Base-by-base conservation (phyloP, 805 yeast species). In the Diddensiella transvaalensis region DNA sequence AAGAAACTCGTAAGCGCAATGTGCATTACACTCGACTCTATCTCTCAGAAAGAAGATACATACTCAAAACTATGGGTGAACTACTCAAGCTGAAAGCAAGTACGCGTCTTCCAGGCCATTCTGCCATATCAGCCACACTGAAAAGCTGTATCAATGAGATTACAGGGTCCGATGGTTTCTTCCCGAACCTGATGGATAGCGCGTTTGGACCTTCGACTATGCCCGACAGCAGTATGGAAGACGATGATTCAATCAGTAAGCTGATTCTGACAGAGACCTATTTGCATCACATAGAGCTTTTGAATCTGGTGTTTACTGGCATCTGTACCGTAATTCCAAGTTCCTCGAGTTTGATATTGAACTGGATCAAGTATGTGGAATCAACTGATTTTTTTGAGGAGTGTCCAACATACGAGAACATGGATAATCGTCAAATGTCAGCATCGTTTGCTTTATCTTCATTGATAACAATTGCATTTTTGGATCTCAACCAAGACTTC, bases 401-500 rank as follows among this genome's bases (percentile, higher is more conserved):
- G 11, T 29, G 8, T 22, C 42, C 23, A 39, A 39, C 15, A 22
- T 22, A 40, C 18, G 18, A 15, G 10, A 33, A 19, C 18, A 6
- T 48, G 23, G 47, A 42, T 4, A 43, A 36, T 22, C 19, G 5
- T 15, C 32, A 43, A 3, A 37, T 22, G 5, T 36, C 19, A n/a
- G 5, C 46, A 3, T 18, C 50, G 22, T 43, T 29, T 22, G 44
- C 48, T 3, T 32, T 51, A 30, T 30, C 50, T 30, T 32, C 40
- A 10, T 39, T 56, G 22, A 53, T 51, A 21, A 51, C 57, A 1
- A 39, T 58, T 24, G 50, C 61, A 41, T 57, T 65, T 37, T 38
- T 66, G 6, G 61, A 63, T 24, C 46, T 62, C 8, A 53, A 56
- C 21, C 66, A 61, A 42, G 58, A 55, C 40, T 60, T 60, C 49